Conservation (phyloP, 257 asterid species). For the Catharanthus roseus region DNA sequence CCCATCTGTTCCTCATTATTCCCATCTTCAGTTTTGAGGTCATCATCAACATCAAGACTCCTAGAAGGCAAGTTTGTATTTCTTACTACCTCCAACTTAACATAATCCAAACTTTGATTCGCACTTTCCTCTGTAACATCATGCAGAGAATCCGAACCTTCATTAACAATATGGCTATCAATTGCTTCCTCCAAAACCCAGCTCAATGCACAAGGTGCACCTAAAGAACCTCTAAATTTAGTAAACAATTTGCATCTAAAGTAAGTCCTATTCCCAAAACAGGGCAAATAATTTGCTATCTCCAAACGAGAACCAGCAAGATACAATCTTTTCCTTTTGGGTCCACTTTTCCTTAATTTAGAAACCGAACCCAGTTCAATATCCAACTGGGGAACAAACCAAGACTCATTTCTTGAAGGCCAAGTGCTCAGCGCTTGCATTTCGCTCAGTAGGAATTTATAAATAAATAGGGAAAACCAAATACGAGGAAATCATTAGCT, state of each 20-base stretch:
- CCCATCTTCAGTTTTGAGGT: neutral
- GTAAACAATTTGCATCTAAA: conserved; percentile 20
- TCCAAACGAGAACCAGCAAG: conserved; percentile 14
- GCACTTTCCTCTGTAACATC: conserved; percentile 21
- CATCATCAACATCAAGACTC: neutral
- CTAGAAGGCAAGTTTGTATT: conserved; percentile 1
- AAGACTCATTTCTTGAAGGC: conserved; percentile 43
- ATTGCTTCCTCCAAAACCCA: conserved; percentile 49
- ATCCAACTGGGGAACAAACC: conserved; percentile 39
- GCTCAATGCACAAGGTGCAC: conserved; percentile 40
- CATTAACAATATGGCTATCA: conserved; percentile 23
- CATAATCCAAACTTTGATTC: conserved; percentile 9
- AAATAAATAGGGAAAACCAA: conserved; percentile 10
- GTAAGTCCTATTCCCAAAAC: conserved; percentile 18
- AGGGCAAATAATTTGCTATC: conserved; percentile 19
- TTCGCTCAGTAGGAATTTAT: conserved; percentile 21
- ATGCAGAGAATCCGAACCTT: conserved; percentile 23
- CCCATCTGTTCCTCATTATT: conserved; percentile 14
- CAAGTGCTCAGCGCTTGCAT: conserved; percentile 71
- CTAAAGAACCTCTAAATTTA: conserved; percentile 22
- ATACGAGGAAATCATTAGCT: conserved; percentile 12
- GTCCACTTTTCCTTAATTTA: conserved; percentile 28
- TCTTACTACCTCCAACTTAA: conserved; percentile 18
- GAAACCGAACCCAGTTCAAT: conserved; percentile 27
- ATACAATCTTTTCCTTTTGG: conserved; percentile 36